A percentile compares a stretch with the other conserved stretches of the same genome.
Conservation (phyloP, 192 early-diverging fungal species). For the Coemansia sp. region DNA sequence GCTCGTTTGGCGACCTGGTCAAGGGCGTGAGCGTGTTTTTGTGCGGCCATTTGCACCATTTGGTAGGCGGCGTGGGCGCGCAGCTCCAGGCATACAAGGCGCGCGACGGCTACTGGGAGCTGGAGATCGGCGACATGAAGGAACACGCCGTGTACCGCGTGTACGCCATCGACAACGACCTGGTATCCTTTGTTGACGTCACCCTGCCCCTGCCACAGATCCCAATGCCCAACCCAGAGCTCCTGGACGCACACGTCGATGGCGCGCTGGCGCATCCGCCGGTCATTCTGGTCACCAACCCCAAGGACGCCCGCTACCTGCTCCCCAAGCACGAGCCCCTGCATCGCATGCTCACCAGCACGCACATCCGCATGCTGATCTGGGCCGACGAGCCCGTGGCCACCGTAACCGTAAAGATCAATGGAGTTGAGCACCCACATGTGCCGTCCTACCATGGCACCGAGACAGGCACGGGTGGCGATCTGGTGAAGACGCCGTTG, state of each 20-base stretch:
- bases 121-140: slow-evolving; percentile 91
- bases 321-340: slow-evolving; percentile 71
- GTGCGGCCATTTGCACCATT: slow-evolving; percentile 83
- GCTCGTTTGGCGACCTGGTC: slow-evolving; percentile 59
- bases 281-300: slow-evolving; percentile 79
- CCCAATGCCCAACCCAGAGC: slow-evolving; percentile 48
- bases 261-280: slow-evolving; percentile 58
- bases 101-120: slow-evolving; percentile 64
- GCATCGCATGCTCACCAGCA: slow-evolving; percentile 56
- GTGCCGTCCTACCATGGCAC: slow-evolving; percentile 51
- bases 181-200: slow-evolving; percentile 78
- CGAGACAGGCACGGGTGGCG: slow-evolving; percentile 20
- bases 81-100: slow-evolving; percentile 64
- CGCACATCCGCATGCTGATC: slow-evolving; percentile 72
- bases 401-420: slow-evolving; percentile 49
- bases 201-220: slow-evolving; percentile 59
- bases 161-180: slow-evolving; percentile 80
- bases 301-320: slow-evolving; percentile 77
- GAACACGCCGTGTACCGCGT: slow-evolving; percentile 82
- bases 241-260: slow-evolving; percentile 13
- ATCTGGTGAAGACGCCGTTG: slow-evolving; percentile 59
- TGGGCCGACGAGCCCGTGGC: slow-evolving; percentile 55
- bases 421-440: slow-evolving; percentile 48
- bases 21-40: slow-evolving; percentile 68
- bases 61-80: slow-evolving; percentile 54